Percentiles rank a stretch among this genome's conserved stretches.
phyloP scores from a whole-genome alignment of 192 early-diverging fungal genomes.

The Tieghemiomyces parasiticus region DNA sequence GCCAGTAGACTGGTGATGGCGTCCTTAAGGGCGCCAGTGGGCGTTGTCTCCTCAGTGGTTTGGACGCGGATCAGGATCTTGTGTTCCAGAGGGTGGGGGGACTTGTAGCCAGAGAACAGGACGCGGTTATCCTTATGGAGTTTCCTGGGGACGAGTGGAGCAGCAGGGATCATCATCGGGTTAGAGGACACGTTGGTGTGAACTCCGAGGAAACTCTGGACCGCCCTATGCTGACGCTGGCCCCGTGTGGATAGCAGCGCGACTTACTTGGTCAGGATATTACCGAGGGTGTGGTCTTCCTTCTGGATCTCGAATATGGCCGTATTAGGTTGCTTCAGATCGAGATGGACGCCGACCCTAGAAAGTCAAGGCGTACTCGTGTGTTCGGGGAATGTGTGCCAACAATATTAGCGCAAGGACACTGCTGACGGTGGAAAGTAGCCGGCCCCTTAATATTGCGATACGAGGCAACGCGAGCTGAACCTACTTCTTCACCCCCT shows the following conservation, averaged over 20 bases:
- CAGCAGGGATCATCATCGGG: no score
- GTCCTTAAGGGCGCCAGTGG: slow-evolving; percentile 26
- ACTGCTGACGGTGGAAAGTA: no score
- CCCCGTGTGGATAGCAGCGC: neutral
- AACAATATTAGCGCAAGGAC: no score
- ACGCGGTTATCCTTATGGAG: slow-evolving; percentile 85
- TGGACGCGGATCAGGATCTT: slow-evolving; percentile 83
- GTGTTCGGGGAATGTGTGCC: no score
- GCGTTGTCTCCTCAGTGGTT: slow-evolving; percentile 74
- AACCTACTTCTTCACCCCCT: slow-evolving; percentile 57
- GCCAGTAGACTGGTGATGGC: neutral
- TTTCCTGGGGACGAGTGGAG: no score
- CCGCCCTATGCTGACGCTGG: no score
- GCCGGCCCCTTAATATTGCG: no score
- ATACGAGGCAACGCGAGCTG: no score
- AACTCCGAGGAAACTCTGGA: no score
- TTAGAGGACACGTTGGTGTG: no score
- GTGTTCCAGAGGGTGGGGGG: slow-evolving; percentile 93
- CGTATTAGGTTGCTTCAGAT: slow-evolving; percentile 89
- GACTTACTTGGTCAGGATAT: slow-evolving; percentile 78
- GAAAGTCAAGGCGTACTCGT: no score
- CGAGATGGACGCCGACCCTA: slow-evolving; percentile 68
- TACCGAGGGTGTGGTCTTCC: slow-evolving; percentile 97
- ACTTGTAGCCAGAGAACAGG: slow-evolving; percentile 89
- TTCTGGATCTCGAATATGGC: slow-evolving; percentile 79